Conservation (phyloP, 208 protist species). For the Crithidia sp. region DNA sequence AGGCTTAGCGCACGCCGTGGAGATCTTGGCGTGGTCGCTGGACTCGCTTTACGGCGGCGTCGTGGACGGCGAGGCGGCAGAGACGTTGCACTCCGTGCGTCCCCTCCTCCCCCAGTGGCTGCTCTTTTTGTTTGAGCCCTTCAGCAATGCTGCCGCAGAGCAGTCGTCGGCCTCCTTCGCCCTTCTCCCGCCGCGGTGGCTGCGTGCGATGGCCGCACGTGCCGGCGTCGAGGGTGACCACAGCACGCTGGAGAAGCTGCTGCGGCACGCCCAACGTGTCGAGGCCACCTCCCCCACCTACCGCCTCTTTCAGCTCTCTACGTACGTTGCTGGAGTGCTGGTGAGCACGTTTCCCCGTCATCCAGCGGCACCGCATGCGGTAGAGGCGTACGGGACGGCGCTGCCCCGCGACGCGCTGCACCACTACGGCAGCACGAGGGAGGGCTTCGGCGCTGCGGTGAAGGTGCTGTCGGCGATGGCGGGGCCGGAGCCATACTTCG, state of each 20-base stretch:
- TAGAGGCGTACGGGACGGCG: conserved; percentile 19
- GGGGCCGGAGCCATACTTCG: conserved; percentile 62
- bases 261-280: conserved; percentile 11
- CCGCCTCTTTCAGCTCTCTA: conserved; percentile 30
- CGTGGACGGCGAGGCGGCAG: not conserved
- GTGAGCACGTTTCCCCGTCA: conserved; percentile 22
- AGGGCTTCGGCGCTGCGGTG: conserved; percentile 32
- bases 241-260: conserved; percentile 9
- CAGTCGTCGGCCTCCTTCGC: conserved; percentile 2
- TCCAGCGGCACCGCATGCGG: conserved; percentile 17
- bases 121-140: conserved; percentile 20
- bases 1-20: conserved; percentile 17
- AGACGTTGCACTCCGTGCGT: not conserved
- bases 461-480: conserved; percentile 49
- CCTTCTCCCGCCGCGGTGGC: conserved; percentile 22
- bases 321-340: conserved; percentile 12
- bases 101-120: conserved; percentile 24
- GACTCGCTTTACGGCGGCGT: conserved; percentile 19
- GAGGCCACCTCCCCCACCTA: conserved; percentile 8
- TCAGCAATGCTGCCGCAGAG: not conserved
- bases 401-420: conserved; percentile 25
- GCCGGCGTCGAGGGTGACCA: conserved; percentile 4
- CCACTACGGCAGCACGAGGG: conserved; percentile 28
- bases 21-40: conserved; percentile 28
- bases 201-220: conserved; percentile 9